Conservation (phyloP, 176 grass and related monocot genomes). For the Carex pumila region DNA sequence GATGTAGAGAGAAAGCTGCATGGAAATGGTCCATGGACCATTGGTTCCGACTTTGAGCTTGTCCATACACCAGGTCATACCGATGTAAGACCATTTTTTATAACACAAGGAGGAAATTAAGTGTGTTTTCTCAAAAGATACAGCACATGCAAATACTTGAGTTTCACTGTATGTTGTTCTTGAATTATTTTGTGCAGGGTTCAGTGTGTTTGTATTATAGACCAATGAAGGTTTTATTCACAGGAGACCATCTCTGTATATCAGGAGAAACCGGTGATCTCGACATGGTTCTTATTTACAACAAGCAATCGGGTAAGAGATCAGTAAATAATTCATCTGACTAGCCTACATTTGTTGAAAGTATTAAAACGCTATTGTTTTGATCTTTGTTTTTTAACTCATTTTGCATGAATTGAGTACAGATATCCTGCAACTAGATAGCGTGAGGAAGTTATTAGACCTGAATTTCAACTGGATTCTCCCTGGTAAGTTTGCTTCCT, state of each 20-base stretch:
- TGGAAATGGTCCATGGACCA: constrained; percentile 78
- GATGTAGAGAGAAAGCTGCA: constrained; percentile 71
- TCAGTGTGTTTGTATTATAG: constrained; percentile 77
- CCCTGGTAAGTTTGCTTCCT: constrained; percentile 40
- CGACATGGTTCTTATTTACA: constrained; percentile 47
- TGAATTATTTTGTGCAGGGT: constrained; percentile 34
- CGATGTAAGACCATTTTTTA: constrained; percentile 37
- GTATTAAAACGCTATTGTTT: not conserved
- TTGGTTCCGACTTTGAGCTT: constrained; percentile 56
- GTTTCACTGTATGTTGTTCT: not conserved
- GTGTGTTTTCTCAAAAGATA: not conserved
- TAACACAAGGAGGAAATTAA: not conserved
- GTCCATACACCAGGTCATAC: constrained; percentile 85
- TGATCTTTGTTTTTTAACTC: not conserved
- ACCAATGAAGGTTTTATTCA: constrained; percentile 51
- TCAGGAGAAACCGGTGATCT: constrained; percentile 53
- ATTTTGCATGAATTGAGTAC: not conserved
- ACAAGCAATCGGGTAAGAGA: constrained; percentile 52
- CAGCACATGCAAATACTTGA: not conserved
- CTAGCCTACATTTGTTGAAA: not conserved
- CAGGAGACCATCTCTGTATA: constrained; percentile 63
- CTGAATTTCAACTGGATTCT: constrained; percentile 56
- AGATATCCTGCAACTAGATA: constrained; percentile 69
- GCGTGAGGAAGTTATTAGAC: constrained; percentile 53
- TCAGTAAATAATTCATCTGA: not conserved